Evolutionary conservation across 495 filamentous ascomycete species (phyloP), one percentile per base, ranked within the genome.

Genomic region (Penicillium bialowiezense): DNA sequence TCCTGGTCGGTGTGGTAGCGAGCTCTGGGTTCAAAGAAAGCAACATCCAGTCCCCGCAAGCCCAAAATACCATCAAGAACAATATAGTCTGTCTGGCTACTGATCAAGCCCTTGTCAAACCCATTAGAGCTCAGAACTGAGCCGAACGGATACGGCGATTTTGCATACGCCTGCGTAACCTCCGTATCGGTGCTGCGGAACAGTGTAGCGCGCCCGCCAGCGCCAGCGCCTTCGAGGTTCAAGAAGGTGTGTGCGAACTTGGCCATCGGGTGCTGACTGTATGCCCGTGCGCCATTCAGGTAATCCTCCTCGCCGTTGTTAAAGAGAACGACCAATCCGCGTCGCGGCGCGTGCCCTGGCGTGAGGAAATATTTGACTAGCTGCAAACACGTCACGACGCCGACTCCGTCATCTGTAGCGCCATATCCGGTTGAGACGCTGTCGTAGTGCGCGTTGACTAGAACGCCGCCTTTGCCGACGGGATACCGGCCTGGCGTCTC

Each of bases 301-400:
- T 80, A 93, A 62, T 97, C 90, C 69, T 98, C 93, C 69, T 98
- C 93, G 42, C 89, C 91, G 59, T 97, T 97, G 71, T 98, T 98
- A 52, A 98, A 75, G 34, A 98, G 72, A 20, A 87, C 81, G 18
- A 98, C 85, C 32, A 98, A 74, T 1, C 91, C 92, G 54, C 80
- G 80, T 54, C 84, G 85, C 2, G 89, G 90, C 54, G 79, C 84
- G 59, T 91, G 80, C n/a, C 77, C 86, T 4, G 81, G 73, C 7
- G 80, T 81, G 5, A 89, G 88, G 66, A 97, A 97, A 64, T 96
- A 87, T 48, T 84, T 84, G 47, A 98, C 76, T n/a, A 97, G 69
- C 60, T 97, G 92, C 38, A 97, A 74, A 31, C 90, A 74, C 7
- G 89, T 88, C 17, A 95, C 82, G 9, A 95, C 88, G 5, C 91